These are phyloP conservation scores for Turritis glabra DNA, from an alignment of 345 rosid species.

Conservation along the genomic window DNA sequence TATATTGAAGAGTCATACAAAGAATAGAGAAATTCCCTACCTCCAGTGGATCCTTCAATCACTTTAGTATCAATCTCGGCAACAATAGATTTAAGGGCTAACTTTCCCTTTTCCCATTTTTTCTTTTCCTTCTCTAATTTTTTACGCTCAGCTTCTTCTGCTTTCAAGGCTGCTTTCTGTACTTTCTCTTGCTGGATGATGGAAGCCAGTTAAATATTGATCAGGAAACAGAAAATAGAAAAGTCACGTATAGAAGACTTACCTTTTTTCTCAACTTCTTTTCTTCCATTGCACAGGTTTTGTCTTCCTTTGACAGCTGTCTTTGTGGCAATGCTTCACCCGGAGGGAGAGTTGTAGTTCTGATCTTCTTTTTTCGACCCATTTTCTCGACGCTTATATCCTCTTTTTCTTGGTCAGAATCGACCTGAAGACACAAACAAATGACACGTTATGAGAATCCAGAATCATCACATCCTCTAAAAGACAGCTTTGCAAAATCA, in stretches of 20 bases:
- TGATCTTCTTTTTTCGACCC: conserved; percentile 33
- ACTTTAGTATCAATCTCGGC: conserved; percentile 81
- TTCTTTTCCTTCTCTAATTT: conserved; percentile 70
- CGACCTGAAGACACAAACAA: conserved; percentile 40
- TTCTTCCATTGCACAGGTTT: conserved; percentile 59
- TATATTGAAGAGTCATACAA: conserved; percentile 1
- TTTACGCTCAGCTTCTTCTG: conserved; percentile 80
- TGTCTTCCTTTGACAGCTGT: conserved; percentile 58
- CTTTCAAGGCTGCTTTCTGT: conserved; percentile 73
- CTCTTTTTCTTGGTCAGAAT: conserved; percentile 56
- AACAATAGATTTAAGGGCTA: conserved; percentile 78
- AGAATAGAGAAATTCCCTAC: conserved; percentile 42
- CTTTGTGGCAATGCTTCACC: conserved; percentile 48
- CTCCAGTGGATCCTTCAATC: conserved; percentile 88
- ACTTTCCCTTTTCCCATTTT: conserved; percentile 91
- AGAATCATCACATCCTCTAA: background rate
- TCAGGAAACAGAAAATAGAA: conserved; percentile 8
- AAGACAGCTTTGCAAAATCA: background rate
- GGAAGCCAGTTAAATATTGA: conserved; percentile 27
- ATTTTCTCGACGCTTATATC: conserved; percentile 48
- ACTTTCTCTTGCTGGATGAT: conserved; percentile 73
- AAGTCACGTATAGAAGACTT: conserved; percentile 22
- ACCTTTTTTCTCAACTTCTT: conserved; percentile 79
- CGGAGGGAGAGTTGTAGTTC: conserved; percentile 35
- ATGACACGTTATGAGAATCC: background rate